Base-by-base conservation (phyloP, 106 monocot genomes). In the Phalaenopsis equestris region DNA sequence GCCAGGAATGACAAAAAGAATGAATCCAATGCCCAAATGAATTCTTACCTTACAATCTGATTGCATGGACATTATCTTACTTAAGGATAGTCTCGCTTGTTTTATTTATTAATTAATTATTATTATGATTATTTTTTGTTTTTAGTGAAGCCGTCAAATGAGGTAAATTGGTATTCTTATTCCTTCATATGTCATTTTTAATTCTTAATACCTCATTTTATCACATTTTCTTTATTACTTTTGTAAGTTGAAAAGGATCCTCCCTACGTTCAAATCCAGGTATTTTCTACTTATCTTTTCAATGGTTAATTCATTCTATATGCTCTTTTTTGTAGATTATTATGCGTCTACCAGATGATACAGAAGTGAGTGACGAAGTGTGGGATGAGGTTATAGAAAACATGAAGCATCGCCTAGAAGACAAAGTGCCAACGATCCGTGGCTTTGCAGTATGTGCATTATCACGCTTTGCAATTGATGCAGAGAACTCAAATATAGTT, bases 341-440 rank as follows among this genome's bases (percentile, higher is more conserved):
- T 46, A 90, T 93, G 88, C 82, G 87, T 68, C 78, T 99, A 82
- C 93, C 93, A 49, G 93, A 99, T 82, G 91, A 99, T 86, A 88
- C 95, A 8, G 95, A 99, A 56, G 93, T 99, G 81, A 95, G 88
- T 58, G 85, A 93, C 81, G 93, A 94, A 42, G 77, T 91, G 21
- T 99, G 99, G 99, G 95, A 99, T 85, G 95, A 91, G 41, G 93
- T 95, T 2, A 93, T 99, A 75, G 89, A 95, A 15, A 81, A 56
- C 86, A 98, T 98, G 98, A 94, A 88, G 65, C 78, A 88, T 30
- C 83, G 94, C 23, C 77, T 91, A 24, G 84, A 82, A 23, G 99
- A 99, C 80, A 99, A 88, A 84, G 83, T 91, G 76, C 91, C 99
- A 21, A 85, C 84, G 12, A 87, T 95, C 57, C 94, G 94, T 79